phyloP scores from a whole-genome alignment of 106 monocot species.

The Dactylorhiza incarnata region DNA sequence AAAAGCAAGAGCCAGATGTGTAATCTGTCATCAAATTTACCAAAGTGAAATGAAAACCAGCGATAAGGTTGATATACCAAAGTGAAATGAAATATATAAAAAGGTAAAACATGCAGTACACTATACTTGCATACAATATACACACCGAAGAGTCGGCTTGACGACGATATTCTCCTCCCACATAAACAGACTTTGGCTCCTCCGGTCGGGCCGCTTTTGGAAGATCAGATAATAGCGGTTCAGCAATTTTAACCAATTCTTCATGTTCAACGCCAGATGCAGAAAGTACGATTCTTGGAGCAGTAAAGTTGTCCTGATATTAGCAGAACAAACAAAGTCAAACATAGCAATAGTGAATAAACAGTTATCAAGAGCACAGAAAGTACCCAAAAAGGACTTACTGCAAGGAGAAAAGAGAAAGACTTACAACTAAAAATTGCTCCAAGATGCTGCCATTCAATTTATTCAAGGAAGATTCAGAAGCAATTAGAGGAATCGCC shows the following conservation, averaged over 20 bases:
- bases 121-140: constrained; percentile 2
- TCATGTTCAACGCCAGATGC: constrained; percentile 91
- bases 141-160: constrained; percentile 73
- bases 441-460: constrained; percentile 51
- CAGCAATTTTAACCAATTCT: constrained; percentile 63
- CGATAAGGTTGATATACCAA: neutral
- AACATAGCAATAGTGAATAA: neutral
- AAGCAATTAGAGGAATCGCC: constrained; percentile 63
- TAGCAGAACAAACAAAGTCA: constrained; percentile 7
- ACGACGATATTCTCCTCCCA: constrained; percentile 75
- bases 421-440: constrained; percentile 63
- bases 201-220: constrained; percentile 42
- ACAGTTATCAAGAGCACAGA: neutral
- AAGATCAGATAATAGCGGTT: constrained; percentile 75
- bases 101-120: constrained; percentile 8
- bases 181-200: constrained; percentile 67
- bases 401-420: neutral
- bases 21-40: constrained; percentile 27
- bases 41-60: neutral
- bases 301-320: constrained; percentile 72
- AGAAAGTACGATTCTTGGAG: constrained; percentile 78
- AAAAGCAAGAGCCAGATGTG: constrained; percentile 86
- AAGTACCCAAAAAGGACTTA: neutral
- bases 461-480: constrained; percentile 60
- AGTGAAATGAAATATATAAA: neutral